Conservation (phyloP, 352 stramenopile genomes). For the Aphanomyces euteiches region DNA sequence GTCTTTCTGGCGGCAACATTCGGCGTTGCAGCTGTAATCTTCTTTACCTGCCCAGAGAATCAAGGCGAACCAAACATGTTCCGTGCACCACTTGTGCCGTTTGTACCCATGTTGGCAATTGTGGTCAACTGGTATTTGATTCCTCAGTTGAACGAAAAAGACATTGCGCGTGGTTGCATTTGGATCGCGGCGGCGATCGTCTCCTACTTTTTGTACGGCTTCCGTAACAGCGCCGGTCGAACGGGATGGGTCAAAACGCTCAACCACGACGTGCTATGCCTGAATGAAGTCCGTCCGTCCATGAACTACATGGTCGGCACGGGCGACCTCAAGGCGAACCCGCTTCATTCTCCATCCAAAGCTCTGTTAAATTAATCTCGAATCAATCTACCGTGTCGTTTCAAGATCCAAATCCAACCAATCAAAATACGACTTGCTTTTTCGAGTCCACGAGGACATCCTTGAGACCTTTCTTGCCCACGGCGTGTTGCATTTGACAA, state of each 20-base stretch:
- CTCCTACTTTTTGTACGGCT: conserved; percentile 78
- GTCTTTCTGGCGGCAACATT: neutral
- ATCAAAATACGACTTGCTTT: no score
- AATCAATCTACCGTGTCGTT: no score
- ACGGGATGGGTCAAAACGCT: conserved; percentile 56
- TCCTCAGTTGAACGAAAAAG: conserved; percentile 51
- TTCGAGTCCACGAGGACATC: no score
- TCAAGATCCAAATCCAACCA: no score
- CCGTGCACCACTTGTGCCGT: conserved; percentile 59
- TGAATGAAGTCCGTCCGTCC: conserved; percentile 49
- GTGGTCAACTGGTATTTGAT: conserved; percentile 70
- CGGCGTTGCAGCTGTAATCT: neutral
- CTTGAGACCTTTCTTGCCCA: no score
- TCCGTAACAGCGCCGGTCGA: conserved; percentile 56
- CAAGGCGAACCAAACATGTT: conserved; percentile 47
- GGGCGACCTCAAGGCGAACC: neutral
- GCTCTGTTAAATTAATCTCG: no score
- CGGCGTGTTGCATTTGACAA: no score
- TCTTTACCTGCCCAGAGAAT: conserved; percentile 57
- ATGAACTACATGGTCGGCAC: conserved; percentile 39
- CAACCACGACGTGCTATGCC: conserved; percentile 35
- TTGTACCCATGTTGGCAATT: conserved; percentile 55
- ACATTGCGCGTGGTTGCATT: conserved; percentile 47
- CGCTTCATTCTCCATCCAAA: no score
- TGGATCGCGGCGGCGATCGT: conserved; percentile 59